Evolutionary conservation across 2,329 filamentous ascomycete genomes (phyloP).

Genomic region (Aspergillus floridensis): DNA sequence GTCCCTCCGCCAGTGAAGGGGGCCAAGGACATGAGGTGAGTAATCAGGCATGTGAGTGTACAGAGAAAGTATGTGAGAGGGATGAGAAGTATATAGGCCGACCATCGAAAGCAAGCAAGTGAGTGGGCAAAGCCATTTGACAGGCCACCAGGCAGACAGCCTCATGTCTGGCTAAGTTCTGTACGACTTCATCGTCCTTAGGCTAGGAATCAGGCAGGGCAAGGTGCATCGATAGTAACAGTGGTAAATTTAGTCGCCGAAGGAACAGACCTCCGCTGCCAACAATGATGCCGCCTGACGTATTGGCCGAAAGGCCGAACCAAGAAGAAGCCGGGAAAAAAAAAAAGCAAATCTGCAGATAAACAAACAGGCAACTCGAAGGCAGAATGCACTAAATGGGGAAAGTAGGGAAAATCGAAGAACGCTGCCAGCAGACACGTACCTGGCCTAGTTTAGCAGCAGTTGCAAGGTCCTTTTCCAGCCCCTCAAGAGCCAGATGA

Average conservation of each 20-base stretch:
- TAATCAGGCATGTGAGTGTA: constrained; percentile 7
- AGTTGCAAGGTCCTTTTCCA: constrained; percentile 83
- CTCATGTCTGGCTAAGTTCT: background rate
- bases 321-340: background rate
- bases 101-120: background rate
- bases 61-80: constrained; percentile 6
- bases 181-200: background rate
- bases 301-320: background rate
- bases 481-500: constrained; percentile 69
- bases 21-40: background rate
- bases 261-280: constrained; percentile 2
- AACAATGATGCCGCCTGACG: constrained; percentile 1
- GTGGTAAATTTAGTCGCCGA: background rate
- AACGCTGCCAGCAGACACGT: constrained; percentile 44
- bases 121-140: background rate
- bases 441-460: constrained; percentile 92
- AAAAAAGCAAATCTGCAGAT: background rate
- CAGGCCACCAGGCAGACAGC: background rate
- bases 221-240: constrained; percentile 5
- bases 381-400: constrained; percentile 3
- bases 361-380: background rate
- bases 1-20: constrained; percentile 4
- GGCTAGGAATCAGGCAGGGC: background rate
- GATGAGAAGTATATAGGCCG: background rate
- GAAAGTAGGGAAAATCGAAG: constrained; percentile 11